phyloP scores from a whole-genome alignment of 2,329 filamentous ascomycete genomes.

The Sporothrix brunneoviolacea region DNA sequence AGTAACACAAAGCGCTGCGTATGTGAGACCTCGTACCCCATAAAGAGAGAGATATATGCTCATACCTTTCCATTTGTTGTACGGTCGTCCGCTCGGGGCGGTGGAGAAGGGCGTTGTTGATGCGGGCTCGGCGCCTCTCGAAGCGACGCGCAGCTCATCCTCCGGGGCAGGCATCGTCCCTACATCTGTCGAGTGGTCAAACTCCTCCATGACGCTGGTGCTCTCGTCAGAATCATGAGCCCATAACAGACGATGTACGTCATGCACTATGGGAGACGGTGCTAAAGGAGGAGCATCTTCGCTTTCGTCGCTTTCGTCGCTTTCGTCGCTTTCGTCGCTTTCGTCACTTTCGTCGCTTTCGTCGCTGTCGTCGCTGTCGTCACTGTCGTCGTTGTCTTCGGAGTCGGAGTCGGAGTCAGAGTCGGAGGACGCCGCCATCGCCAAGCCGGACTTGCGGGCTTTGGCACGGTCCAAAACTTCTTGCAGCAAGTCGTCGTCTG shows the following conservation, averaged over 20 bases:
- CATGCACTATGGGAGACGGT: no score
- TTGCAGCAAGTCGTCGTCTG: background rate
- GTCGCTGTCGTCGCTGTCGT: background rate
- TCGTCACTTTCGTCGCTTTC: background rate
- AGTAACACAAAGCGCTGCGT: no score
- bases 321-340: background rate
- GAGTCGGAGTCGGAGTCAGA: background rate
- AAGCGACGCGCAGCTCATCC: no score
- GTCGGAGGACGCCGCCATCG: background rate
- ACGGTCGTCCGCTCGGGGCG: conserved; percentile 5
- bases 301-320: background rate
- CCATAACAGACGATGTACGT: no score
- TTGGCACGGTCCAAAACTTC: conserved; percentile 1
- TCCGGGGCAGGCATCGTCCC: no score
- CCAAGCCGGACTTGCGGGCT: background rate
- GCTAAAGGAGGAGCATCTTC: no score
- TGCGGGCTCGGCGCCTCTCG: no score
- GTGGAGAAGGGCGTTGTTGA: background rate
- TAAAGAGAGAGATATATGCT: background rate
- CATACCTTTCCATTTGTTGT: conserved; percentile 2
- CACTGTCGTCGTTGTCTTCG: background rate
- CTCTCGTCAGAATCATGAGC: no score
- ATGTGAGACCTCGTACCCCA: no score
- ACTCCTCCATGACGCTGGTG: no score
- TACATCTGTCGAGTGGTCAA: no score